Conservation (phyloP, 371 early-diverging fungal species). For the Rhizopus delemar region DNA sequence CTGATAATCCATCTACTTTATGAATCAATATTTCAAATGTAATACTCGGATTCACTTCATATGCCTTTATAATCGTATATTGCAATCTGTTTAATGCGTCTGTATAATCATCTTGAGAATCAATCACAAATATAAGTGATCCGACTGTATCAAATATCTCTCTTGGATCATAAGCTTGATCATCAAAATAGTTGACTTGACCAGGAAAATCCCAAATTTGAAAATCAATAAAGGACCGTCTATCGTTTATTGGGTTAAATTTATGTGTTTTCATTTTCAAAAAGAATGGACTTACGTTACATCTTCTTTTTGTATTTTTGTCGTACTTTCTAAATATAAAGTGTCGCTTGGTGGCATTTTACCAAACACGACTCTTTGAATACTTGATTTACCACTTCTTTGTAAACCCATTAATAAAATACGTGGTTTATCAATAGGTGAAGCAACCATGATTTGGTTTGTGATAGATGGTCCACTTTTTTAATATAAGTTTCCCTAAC, state of each 20-base stretch:
- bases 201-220: slow-evolving; percentile 95
- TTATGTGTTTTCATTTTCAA: too few relatives aligned
- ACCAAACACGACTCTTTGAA: slow-evolving; percentile 90
- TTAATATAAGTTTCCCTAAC: too few relatives aligned
- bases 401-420: slow-evolving; percentile 71
- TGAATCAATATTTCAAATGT: slow-evolving; percentile 93
- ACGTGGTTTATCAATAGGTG: slow-evolving; percentile 49
- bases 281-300: slow-evolving; percentile 51
- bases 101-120: slow-evolving; percentile 93
- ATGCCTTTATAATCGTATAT: slow-evolving; percentile 75
- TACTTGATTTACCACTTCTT: slow-evolving; percentile 93
- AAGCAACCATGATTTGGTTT: too few relatives aligned
- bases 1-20: slow-evolving; percentile 94
- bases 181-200: slow-evolving; percentile 82
- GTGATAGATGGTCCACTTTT: too few relatives aligned
- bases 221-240: slow-evolving; percentile 86
- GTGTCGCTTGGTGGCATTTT: slow-evolving; percentile 93
- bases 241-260: slow-evolving; percentile 13
- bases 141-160: slow-evolving; percentile 79
- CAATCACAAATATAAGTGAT: slow-evolving; percentile 90
- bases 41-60: slow-evolving; percentile 78
- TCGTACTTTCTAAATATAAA: slow-evolving; percentile 85
- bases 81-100: slow-evolving; percentile 78
- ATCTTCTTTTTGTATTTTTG: slow-evolving; percentile 76
- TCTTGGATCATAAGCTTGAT: slow-evolving; percentile 65